A percentile compares a stretch with the other conserved stretches of the same genome.
phyloP scores from a whole-genome alignment of 306 rosid species.

The Prosopis cineraria region DNA sequence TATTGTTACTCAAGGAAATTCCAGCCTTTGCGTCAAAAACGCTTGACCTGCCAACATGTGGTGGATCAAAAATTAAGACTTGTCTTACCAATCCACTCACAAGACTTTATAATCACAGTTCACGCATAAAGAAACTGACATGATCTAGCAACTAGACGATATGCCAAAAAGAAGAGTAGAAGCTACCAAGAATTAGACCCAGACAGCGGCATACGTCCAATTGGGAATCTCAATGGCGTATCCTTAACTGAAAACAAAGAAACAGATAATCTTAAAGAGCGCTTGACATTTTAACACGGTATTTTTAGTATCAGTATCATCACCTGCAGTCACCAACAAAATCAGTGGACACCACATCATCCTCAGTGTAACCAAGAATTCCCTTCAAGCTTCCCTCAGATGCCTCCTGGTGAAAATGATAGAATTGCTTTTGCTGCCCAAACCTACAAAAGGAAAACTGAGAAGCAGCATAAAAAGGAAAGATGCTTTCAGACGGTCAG shows the following conservation, averaged over 20 bases:
- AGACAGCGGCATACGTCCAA: background rate
- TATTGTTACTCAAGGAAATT: conserved; percentile 66
- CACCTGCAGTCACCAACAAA: conserved; percentile 67
- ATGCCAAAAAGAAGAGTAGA: background rate
- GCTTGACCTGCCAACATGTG: conserved; percentile 62
- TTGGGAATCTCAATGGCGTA: background rate
- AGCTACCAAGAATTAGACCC: background rate
- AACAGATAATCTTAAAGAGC: background rate
- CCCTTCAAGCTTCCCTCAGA: conserved; percentile 63
- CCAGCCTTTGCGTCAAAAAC: conserved; percentile 66
- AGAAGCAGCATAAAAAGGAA: too few species aligned
- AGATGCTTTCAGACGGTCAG: too few species aligned
- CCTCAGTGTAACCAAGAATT: conserved; percentile 58
- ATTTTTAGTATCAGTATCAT: background rate
- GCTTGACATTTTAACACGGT: background rate
- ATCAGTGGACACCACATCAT: conserved; percentile 58
- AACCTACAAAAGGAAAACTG: too few species aligned
- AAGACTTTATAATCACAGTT: background rate
- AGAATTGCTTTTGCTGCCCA: too few species aligned
- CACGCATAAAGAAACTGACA: background rate
- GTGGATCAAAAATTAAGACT: conserved; percentile 29
- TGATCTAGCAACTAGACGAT: background rate
- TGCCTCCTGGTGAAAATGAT: too few species aligned
- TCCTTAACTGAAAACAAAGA: background rate
- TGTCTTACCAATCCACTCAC: background rate